A percentile compares a stretch with the other conserved stretches of the same genome.
Conservation (phyloP, 108 stramenopile genomes). For the Licmophora abbreviata region DNA sequence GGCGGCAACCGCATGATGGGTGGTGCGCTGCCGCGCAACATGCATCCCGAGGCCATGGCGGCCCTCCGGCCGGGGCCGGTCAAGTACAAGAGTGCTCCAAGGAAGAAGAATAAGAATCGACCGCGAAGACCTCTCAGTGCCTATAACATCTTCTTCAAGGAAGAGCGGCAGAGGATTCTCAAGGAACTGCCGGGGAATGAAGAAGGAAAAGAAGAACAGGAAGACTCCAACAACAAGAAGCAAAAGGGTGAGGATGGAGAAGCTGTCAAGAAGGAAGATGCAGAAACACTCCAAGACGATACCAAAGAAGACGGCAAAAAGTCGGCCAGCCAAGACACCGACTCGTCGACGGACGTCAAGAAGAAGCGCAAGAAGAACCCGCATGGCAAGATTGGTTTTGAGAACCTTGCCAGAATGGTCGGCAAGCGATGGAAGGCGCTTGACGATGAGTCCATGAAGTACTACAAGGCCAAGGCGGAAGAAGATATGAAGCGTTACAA, state of each 20-base stretch:
- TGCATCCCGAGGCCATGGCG: conserved; percentile 9
- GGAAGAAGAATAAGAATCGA: conserved; percentile 16
- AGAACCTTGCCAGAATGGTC: conserved; percentile 60
- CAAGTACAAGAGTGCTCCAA: conserved; percentile 22
- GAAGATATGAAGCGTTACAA: conserved; percentile 65
- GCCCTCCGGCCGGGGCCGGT: conserved; percentile 5
- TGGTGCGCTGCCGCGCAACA: conserved; percentile 16
- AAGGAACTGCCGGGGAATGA: too few relatives aligned
- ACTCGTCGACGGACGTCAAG: conserved; percentile 5
- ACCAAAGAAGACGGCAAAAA: too few relatives aligned
- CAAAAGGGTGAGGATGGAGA: not conserved
- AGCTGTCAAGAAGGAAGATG: conserved; percentile 15
- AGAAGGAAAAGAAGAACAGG: conserved; percentile 3
- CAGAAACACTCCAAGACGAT: too few relatives aligned
- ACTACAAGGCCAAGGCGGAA: conserved; percentile 54
- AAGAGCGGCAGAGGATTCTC: conserved; percentile 21
- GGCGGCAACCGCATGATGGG: conserved; percentile 38
- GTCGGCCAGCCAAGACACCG: too few relatives aligned
- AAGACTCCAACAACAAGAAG: not conserved
- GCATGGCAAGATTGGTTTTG: conserved; percentile 76
- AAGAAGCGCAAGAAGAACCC: conserved; percentile 22
- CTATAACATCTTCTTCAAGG: conserved; percentile 31
- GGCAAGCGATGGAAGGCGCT: conserved; percentile 65
- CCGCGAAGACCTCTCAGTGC: conserved; percentile 10
- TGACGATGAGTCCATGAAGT: conserved; percentile 22